These are phyloP conservation scores for Phaeophleospora eucalypticola DNA, from an alignment of 2,329 filamentous ascomycete genomes.

Conservation along the genomic window DNA sequence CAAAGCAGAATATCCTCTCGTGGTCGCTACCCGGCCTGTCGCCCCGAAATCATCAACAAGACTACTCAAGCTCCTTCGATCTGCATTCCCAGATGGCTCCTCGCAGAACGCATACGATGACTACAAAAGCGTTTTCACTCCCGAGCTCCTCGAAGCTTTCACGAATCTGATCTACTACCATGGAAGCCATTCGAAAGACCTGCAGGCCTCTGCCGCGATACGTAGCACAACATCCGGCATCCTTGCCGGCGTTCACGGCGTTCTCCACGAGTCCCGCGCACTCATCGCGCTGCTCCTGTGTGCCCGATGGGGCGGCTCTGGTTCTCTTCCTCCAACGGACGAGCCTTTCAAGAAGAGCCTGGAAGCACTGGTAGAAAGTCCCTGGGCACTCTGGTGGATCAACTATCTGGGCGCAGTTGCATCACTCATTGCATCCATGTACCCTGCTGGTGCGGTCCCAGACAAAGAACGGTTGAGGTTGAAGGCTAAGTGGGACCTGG, in stretches of 20 bases:
- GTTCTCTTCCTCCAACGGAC: constrained; percentile 58
- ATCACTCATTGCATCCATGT: constrained; percentile 54
- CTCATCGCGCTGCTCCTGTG: constrained; percentile 67
- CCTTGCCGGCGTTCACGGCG: constrained; percentile 64
- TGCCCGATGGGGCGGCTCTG: constrained; percentile 67
- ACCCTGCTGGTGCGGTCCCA: constrained; percentile 54
- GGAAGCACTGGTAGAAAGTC: constrained; percentile 47
- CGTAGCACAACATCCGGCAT: constrained; percentile 66
- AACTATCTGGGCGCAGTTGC: constrained; percentile 60
- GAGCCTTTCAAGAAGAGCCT: constrained; percentile 52
- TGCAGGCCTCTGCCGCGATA: constrained; percentile 63
- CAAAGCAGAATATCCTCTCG: constrained; percentile 63
- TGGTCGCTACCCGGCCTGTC: constrained; percentile 55
- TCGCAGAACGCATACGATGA: constrained; percentile 24
- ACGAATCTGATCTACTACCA: constrained; percentile 55
- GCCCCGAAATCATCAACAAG: constrained; percentile 45
- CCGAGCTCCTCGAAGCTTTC: constrained; percentile 51
- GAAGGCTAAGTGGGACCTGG: constrained; percentile 40
- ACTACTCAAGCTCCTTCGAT: constrained; percentile 48
- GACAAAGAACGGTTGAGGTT: constrained; percentile 40
- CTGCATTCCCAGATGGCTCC: constrained; percentile 41
- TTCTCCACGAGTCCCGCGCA: constrained; percentile 68
- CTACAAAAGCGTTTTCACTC: constrained; percentile 42
- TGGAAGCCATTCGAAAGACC: constrained; percentile 41
- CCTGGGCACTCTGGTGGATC: constrained; percentile 60